phyloP scores from a whole-genome alignment of 768 basidiomycete genomes.

The Trametopsis cervina region DNA sequence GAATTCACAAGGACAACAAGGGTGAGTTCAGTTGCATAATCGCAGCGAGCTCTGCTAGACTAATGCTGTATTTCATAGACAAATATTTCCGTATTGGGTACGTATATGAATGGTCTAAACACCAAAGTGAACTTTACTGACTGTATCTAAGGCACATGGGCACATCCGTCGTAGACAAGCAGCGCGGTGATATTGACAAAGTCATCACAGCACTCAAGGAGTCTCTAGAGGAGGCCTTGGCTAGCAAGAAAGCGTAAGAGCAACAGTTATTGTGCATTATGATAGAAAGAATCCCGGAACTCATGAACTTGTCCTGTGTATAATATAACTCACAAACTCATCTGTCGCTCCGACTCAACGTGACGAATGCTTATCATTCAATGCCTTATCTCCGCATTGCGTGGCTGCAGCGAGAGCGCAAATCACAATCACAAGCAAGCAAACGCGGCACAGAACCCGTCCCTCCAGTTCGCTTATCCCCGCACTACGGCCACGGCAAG shows the following conservation, averaged over 20 bases:
- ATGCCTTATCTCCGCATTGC: not conserved
- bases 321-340: constrained; percentile 5
- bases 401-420: constrained; percentile 1
- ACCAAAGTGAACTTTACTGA: constrained; percentile 3
- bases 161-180: constrained; percentile 61
- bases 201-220: constrained; percentile 62
- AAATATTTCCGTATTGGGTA: constrained; percentile 90
- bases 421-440: constrained; percentile 6
- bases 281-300: constrained; percentile 6
- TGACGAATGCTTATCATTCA: not conserved
- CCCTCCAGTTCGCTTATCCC: constrained; percentile 6
- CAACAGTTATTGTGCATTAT: constrained; percentile 11
- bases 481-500: constrained; percentile 10
- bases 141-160: constrained; percentile 76
- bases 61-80: constrained; percentile 39
- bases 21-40: constrained; percentile 37
- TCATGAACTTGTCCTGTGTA: constrained; percentile 8
- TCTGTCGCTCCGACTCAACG: not conserved
- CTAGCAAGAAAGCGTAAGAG: constrained; percentile 24
- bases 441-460: constrained; percentile 4
- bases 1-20: constrained; percentile 79
- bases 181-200: constrained; percentile 70
- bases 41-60: no score
- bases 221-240: constrained; percentile 35
- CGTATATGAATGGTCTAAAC: constrained; percentile 17